Conservation (phyloP, 2,329 filamentous ascomycete species). For the Pseudogymnoascus sp. region DNA sequence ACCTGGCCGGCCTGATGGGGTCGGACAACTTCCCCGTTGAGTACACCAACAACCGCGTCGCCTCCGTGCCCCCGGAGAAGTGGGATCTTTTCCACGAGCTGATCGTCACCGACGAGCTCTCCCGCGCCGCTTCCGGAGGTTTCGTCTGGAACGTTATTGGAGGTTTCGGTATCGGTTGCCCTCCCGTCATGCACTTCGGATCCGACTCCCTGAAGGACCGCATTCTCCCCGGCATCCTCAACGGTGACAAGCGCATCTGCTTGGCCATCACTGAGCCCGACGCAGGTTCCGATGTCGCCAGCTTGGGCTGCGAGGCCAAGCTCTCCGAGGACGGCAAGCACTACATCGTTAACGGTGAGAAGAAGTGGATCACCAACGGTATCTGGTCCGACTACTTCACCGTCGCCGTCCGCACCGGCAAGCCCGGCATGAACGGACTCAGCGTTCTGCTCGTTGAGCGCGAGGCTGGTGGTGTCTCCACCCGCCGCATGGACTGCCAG, state of each 20-base stretch:
- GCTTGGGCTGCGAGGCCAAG: slow-evolving; percentile 92
- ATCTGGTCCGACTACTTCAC: slow-evolving; percentile 98
- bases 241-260: slow-evolving; percentile 94
- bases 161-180: slow-evolving; percentile 92
- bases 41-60: slow-evolving; percentile 63
- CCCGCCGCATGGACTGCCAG: slow-evolving; percentile 95
- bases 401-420: slow-evolving; percentile 85
- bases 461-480: slow-evolving; percentile 74
- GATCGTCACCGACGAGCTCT: slow-evolving; percentile 89
- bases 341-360: slow-evolving; percentile 98
- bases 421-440: slow-evolving; percentile 85
- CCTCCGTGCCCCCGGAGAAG: slow-evolving; percentile 74
- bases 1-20: slow-evolving; percentile 85
- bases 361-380: slow-evolving; percentile 99
- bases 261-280: slow-evolving; percentile 96
- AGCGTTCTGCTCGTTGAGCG: slow-evolving; percentile 90
- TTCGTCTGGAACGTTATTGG: slow-evolving; percentile 96
- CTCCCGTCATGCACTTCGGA: slow-evolving; percentile 86
- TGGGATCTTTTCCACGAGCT: slow-evolving; percentile 99
- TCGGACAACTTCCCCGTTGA: slow-evolving; percentile 68
- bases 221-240: slow-evolving; percentile 79
- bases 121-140: slow-evolving; percentile 78
- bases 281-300: slow-evolving; percentile 90
- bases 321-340: slow-evolving; percentile 93
- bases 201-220: slow-evolving; percentile 71